These are phyloP conservation scores for Geotrichum citri-aurantii DNA, from an alignment of 1,139 yeast species.

Conservation along the genomic window DNA sequence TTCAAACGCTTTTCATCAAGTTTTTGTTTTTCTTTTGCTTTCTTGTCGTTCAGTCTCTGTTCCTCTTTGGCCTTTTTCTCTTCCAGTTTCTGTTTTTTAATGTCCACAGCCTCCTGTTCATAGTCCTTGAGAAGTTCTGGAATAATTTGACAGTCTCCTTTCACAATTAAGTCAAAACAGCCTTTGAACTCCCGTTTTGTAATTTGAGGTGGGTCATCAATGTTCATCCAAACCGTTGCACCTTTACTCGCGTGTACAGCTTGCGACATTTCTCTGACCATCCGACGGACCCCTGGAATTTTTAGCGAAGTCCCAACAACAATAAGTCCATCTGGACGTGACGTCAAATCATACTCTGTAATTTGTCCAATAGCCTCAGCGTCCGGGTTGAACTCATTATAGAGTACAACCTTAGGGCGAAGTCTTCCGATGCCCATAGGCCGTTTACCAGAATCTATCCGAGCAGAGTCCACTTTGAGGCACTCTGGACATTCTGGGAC, in stretches of 20 bases:
- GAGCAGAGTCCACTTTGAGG: slow-evolving; percentile 45
- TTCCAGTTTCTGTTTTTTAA: not conserved
- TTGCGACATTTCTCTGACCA: slow-evolving; percentile 64
- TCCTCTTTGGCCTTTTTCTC: not conserved
- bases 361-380: slow-evolving; percentile 75
- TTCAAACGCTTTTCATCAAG: not conserved
- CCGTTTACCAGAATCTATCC: slow-evolving; percentile 62
- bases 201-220: slow-evolving; percentile 43
- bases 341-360: slow-evolving; percentile 56
- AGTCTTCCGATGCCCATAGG: slow-evolving; percentile 68
- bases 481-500: slow-evolving; percentile 57
- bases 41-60: not conserved
- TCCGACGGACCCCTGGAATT: slow-evolving; percentile 77
- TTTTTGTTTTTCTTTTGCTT: not conserved
- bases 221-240: slow-evolving; percentile 52
- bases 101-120: slow-evolving; percentile 23
- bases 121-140: slow-evolving; percentile 37
- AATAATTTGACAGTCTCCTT: slow-evolving; percentile 55
- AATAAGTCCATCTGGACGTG: slow-evolving; percentile 67
- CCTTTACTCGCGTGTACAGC: slow-evolving; percentile 57
- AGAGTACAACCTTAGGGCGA: slow-evolving; percentile 76
- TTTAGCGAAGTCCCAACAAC: slow-evolving; percentile 83
- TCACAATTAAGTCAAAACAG: slow-evolving; percentile 48
- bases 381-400: slow-evolving; percentile 85
- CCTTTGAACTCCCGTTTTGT: slow-evolving; percentile 46